Evolutionary conservation across 2,329 filamentous ascomycete species (phyloP).

Genomic region (Periglandula ipomoeae): DNA sequence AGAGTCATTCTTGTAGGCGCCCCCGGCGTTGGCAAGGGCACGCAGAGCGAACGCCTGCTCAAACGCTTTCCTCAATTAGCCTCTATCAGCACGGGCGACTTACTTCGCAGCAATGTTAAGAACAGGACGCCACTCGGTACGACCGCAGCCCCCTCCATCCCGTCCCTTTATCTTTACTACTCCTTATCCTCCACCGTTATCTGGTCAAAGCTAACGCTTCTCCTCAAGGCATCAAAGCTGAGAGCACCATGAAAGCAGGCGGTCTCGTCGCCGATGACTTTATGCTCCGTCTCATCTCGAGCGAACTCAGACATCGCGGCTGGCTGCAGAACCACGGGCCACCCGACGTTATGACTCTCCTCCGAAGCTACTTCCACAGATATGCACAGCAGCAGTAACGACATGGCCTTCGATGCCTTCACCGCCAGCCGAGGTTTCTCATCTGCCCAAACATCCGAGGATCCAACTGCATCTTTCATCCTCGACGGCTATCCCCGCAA

Average conservation of each 20-base stretch:
- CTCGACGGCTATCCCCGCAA: slow-evolving; percentile 95
- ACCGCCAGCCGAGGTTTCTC: slow-evolving; percentile 7
- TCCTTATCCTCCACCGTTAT: too few relatives aligned
- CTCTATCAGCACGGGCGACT: slow-evolving; percentile 87
- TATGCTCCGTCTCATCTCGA: slow-evolving; percentile 86
- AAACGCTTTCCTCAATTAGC: slow-evolving; percentile 80
- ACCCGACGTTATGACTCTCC: slow-evolving; percentile 42
- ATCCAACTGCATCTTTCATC: slow-evolving; percentile 79
- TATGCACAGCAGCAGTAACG: slow-evolving; percentile 17
- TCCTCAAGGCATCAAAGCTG: slow-evolving; percentile 74
- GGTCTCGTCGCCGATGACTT: slow-evolving; percentile 85
- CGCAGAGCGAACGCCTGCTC: slow-evolving; percentile 84
- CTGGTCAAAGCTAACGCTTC: slow-evolving; percentile 7
- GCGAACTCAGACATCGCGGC: slow-evolving; percentile 75
- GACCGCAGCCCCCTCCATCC: background rate
- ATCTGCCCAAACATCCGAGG: slow-evolving; percentile 46
- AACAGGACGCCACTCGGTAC: slow-evolving; percentile 75
- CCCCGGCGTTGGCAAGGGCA: slow-evolving; percentile 95
- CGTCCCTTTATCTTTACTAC: background rate
- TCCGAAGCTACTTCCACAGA: slow-evolving; percentile 31
- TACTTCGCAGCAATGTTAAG: slow-evolving; percentile 88
- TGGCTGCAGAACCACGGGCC: slow-evolving; percentile 57
- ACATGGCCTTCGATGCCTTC: slow-evolving; percentile 10
- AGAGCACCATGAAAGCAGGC: slow-evolving; percentile 78
- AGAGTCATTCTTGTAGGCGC: slow-evolving; percentile 92